Evolutionary conservation across 805 yeast genomes (phyloP), one percentile per base, ranked within the genome.

Genomic region (Schizosaccharomyces lindneri): DNA sequence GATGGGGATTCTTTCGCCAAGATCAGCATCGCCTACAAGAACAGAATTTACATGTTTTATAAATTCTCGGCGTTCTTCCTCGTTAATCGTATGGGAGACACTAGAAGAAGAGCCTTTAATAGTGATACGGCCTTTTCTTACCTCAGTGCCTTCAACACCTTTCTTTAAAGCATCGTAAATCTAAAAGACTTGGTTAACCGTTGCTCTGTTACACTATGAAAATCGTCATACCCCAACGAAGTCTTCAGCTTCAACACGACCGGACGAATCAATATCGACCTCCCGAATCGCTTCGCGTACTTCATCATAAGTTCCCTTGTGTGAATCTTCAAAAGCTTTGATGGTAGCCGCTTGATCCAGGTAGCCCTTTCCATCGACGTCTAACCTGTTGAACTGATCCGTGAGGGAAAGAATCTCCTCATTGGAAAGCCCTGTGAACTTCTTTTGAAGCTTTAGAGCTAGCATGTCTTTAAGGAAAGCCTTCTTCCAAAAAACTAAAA

Each of bases 161-260:
- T 55, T 29, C 41, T 24, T 24, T n/a, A 55, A 55, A n/a, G 19
- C 27, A 24, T 15, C 21, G 46, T 19, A 61, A 29, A 29, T 19
- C 51, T 51, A 19, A 21, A 57, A 17, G 24, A n/a, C 17, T 24
- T 31, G 11, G 43, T 57, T 5, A 24, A 11, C 9, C 13, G 48
- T 39, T 41, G 55, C 19, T 24, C 5, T 29, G 13, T 19, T 21
- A 3, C 27, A 9, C 13, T 17, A 21, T 39, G 3, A 9, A 51
- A 59, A 19, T 27, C 43, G 15, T 9, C 63, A 9, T 48, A 93
- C 81, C 66, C 74, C 84, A 43, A 90, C 97, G 69, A 81, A 93
- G 70, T 93, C 98, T 63, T 93, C 98, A 69, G 93, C 75, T 71
- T 93, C 98, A 62, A 93, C 97, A 70, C 86, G 90, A 31, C 98